These are phyloP conservation scores for Hippophae tibetana DNA, from an alignment of 306 rosid genomes.

Conservation along the genomic window DNA sequence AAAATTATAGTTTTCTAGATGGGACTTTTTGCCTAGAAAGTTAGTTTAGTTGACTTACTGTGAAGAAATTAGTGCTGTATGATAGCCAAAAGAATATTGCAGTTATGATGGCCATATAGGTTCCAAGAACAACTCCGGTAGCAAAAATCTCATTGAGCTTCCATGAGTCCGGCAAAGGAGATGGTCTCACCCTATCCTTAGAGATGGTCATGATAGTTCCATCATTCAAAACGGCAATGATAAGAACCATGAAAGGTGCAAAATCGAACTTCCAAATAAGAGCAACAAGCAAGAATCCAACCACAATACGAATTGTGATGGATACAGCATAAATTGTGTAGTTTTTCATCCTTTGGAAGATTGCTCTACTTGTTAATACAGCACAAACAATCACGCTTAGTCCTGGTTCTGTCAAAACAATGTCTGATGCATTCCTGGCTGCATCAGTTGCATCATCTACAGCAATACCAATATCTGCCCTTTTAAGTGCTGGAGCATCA, in stretches of 20 bases:
- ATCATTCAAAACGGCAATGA: slow-evolving; percentile 76
- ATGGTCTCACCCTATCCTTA: slow-evolving; percentile 82
- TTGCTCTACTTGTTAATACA: slow-evolving; percentile 82
- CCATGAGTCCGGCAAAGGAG: slow-evolving; percentile 98
- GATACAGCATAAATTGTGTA: slow-evolving; percentile 92
- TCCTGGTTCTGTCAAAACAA: slow-evolving; percentile 86
- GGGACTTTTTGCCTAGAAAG: neutral
- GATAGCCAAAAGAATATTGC: slow-evolving; percentile 67
- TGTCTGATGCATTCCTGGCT: slow-evolving; percentile 88
- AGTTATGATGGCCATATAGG: slow-evolving; percentile 83
- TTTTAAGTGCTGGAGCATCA: slow-evolving; percentile 88
- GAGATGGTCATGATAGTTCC: slow-evolving; percentile 98
- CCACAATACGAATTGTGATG: slow-evolving; percentile 85
- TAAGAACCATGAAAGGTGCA: slow-evolving; percentile 84
- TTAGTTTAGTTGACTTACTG: slow-evolving; percentile 31
- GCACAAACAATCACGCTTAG: slow-evolving; percentile 84
- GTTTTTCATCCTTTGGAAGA: slow-evolving; percentile 96
- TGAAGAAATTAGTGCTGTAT: slow-evolving; percentile 42
- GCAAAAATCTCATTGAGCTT: slow-evolving; percentile 81
- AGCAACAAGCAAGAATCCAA: slow-evolving; percentile 78
- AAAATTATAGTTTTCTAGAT: neutral
- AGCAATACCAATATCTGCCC: slow-evolving; percentile 90
- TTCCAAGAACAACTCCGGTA: slow-evolving; percentile 72
- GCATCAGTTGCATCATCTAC: slow-evolving; percentile 94
- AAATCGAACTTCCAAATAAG: slow-evolving; percentile 83